Conservation (phyloP, 352 stramenopile genomes). For the Blastocystis sp. region DNA sequence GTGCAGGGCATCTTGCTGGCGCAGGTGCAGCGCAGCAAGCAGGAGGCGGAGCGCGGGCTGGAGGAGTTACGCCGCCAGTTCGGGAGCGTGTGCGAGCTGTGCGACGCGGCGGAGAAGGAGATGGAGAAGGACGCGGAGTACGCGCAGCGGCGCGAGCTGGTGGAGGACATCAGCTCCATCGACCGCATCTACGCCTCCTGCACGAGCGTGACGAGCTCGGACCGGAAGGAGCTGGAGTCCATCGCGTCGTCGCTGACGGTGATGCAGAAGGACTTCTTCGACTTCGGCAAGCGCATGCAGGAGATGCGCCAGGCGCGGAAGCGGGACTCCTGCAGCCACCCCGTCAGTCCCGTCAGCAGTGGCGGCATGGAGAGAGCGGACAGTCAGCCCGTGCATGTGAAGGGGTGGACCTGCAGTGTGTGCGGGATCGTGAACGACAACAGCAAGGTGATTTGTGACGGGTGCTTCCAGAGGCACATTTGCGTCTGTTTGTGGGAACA, state of each 20-base stretch:
- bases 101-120: neutral
- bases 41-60: neutral
- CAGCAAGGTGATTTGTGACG: slow-evolving; percentile 36
- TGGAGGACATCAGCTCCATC: neutral
- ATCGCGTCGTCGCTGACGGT: neutral
- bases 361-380: too few species aligned
- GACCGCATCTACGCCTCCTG: neutral
- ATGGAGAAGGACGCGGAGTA: neutral
- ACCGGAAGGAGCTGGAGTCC: neutral
- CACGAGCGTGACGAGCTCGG: neutral
- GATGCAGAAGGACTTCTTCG: too few species aligned
- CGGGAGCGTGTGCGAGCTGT: neutral
- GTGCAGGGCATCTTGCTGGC: neutral
- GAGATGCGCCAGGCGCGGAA: too few species aligned
- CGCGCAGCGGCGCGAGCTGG: neutral
- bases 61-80: neutral
- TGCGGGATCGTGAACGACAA: slow-evolving; percentile 57
- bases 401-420: slow-evolving; percentile 15
- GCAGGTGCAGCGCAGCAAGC: neutral
- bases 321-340: too few species aligned
- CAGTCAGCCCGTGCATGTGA: neutral
- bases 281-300: too few species aligned
- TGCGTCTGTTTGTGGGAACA: neutral
- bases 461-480: slow-evolving; percentile 49
- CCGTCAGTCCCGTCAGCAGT: too few species aligned